These are phyloP conservation scores for Alternaria ventricosa DNA, from an alignment of 2,329 filamentous ascomycete genomes.

Conservation along the genomic window DNA sequence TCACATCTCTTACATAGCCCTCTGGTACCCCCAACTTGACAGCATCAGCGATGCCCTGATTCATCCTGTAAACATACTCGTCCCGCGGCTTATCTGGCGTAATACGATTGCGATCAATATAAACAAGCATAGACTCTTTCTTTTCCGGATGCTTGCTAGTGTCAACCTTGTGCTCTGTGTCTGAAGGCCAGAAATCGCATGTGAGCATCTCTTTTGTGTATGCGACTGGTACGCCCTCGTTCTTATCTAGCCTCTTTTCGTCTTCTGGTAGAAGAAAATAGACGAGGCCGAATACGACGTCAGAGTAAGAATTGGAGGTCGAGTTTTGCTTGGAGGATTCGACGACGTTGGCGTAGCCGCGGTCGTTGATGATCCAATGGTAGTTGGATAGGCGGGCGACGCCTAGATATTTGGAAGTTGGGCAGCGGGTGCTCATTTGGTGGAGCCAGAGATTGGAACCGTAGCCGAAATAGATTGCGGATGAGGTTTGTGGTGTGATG, in stretches of 20 bases:
- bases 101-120: slow-evolving; percentile 60
- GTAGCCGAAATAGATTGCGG: slow-evolving; percentile 70
- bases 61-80: slow-evolving; percentile 71
- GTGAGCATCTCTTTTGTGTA: slow-evolving; percentile 63
- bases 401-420: slow-evolving; percentile 61
- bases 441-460: slow-evolving; percentile 71
- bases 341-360: slow-evolving; percentile 74
- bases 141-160: slow-evolving; percentile 20
- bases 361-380: slow-evolving; percentile 70
- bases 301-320: background rate
- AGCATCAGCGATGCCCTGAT: slow-evolving; percentile 67
- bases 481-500: background rate
- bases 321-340: slow-evolving; percentile 9
- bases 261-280: slow-evolving; percentile 36
- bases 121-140: slow-evolving; percentile 60
- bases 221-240: slow-evolving; percentile 67
- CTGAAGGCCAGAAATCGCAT: slow-evolving; percentile 53
- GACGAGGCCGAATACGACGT: slow-evolving; percentile 45
- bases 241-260: slow-evolving; percentile 45
- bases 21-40: slow-evolving; percentile 60
- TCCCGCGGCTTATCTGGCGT: slow-evolving; percentile 52
- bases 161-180: slow-evolving; percentile 23
- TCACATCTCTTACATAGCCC: slow-evolving; percentile 61
- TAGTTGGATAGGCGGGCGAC: slow-evolving; percentile 64
- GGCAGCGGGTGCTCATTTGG: slow-evolving; percentile 70